Evolutionary conservation across 495 filamentous ascomycete genomes (phyloP).

Genomic region (Lophiostoma macrostomum): DNA sequence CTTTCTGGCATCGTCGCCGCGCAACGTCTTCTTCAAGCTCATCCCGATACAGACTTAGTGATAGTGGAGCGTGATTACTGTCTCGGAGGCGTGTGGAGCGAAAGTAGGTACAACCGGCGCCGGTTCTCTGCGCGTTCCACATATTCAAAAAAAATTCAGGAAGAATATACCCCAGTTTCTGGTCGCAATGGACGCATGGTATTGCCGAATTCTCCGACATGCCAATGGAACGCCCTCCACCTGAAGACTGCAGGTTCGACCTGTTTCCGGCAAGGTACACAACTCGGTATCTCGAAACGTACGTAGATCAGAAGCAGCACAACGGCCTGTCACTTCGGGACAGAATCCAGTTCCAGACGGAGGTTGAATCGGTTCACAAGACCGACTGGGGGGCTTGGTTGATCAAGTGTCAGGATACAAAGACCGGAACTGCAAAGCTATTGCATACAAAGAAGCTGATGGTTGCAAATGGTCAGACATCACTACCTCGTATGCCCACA

Average conservation of each 20-base stretch:
- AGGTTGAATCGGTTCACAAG: background rate
- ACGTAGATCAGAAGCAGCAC: background rate
- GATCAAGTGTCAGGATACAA: background rate
- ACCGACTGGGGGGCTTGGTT: background rate
- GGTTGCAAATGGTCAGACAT: constrained; percentile 47
- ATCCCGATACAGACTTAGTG: background rate
- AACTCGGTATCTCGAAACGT: constrained; percentile 2
- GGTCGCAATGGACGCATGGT: constrained; percentile 7
- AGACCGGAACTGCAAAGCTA: background rate
- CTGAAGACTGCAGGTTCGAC: background rate
- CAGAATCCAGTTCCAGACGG: background rate
- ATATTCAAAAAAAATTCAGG: background rate
- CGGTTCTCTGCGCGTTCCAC: background rate
- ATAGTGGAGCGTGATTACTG: background rate
- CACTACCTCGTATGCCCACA: constrained; percentile 42
- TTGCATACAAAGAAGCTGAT: constrained; percentile 40
- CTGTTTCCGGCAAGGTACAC: constrained; percentile 3
- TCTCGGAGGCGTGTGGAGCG: background rate
- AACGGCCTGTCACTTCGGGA: background rate
- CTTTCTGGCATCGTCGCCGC: constrained; percentile 2
- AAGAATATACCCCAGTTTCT: constrained; percentile 1
- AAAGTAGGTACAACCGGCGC: background rate
- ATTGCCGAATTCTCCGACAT: constrained; percentile 8
- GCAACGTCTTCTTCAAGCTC: background rate
- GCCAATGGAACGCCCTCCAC: background rate